These are phyloP conservation scores for Colletotrichum euphorbiae DNA, from an alignment of 2,329 filamentous ascomycete genomes.

Conservation along the genomic window DNA sequence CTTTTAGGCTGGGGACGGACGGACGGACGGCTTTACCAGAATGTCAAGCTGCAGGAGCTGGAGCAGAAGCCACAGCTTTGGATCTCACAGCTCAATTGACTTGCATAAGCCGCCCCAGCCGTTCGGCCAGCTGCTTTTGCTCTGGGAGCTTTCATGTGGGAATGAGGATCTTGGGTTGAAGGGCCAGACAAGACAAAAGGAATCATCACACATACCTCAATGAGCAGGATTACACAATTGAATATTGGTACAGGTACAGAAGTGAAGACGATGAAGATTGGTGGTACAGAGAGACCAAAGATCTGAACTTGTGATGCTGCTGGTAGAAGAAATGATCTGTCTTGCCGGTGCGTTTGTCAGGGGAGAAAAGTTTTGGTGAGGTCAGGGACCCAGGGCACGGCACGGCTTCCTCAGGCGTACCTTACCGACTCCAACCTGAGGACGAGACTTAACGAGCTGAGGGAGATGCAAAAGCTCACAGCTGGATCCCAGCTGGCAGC, in stretches of 20 bases:
- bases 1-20: neutral
- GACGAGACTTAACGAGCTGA: constrained; percentile 13
- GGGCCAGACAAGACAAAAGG: constrained; percentile 1
- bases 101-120: constrained; percentile 20
- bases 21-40: neutral
- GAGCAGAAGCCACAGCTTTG: constrained; percentile 3
- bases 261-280: constrained; percentile 54
- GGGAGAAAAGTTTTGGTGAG: constrained; percentile 40
- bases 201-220: constrained; percentile 32
- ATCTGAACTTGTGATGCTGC: constrained; percentile 22
- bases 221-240: constrained; percentile 35
- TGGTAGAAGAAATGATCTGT: constrained; percentile 24
- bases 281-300: constrained; percentile 35
- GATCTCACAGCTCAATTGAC: constrained; percentile 14
- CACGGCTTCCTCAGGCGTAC: neutral
- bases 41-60: constrained; percentile 12
- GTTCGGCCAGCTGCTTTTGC: neutral
- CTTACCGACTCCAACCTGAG: constrained; percentile 33
- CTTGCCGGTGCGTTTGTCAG: neutral
- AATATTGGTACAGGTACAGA: constrained; percentile 41
- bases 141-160: constrained; percentile 12
- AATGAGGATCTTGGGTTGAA: constrained; percentile 9
- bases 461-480: too few species aligned
- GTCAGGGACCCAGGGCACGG: constrained; percentile 27
- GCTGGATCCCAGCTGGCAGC: neutral